phyloP scores from a whole-genome alignment of 768 basidiomycete genomes.

The Gyrodon lividus region DNA sequence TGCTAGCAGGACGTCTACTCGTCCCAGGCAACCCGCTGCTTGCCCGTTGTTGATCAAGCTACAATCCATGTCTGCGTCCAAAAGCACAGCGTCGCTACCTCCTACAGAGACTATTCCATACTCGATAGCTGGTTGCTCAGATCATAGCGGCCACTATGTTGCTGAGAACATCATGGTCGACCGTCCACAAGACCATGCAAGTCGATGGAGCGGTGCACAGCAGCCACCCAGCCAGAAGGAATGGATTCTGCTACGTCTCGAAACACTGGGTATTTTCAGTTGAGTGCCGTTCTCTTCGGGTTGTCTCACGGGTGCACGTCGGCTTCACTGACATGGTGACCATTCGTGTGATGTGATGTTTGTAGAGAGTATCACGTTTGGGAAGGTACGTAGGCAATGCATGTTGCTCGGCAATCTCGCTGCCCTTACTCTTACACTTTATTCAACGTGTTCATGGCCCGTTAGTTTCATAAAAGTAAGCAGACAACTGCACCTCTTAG shows the following conservation, averaged over 20 bases:
- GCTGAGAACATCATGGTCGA: constrained; percentile 70
- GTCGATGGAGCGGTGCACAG: constrained; percentile 74
- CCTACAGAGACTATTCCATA: constrained; percentile 39
- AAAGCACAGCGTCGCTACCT: constrained; percentile 3
- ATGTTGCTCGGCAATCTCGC: background rate
- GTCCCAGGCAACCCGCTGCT: background rate
- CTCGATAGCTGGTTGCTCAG: constrained; percentile 58
- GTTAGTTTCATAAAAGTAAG: constrained; percentile 31
- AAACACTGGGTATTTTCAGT: constrained; percentile 65
- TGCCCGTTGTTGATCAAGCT: background rate
- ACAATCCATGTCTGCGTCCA: constrained; percentile 2
- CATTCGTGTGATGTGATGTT: constrained; percentile 3
- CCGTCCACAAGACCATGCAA: constrained; percentile 59
- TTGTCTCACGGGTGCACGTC: background rate
- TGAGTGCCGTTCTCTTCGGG: constrained; percentile 32
- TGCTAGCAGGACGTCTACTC: no score
- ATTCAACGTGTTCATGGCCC: background rate
- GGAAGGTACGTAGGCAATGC: constrained; percentile 53
- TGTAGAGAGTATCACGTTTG: constrained; percentile 72
- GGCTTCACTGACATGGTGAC: constrained; percentile 5
- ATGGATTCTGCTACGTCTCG: constrained; percentile 69
- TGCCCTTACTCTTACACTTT: background rate
- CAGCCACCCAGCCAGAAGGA: constrained; percentile 56
- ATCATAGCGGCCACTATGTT: constrained; percentile 68
- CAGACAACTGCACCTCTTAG: background rate